Evolutionary conservation across 306 rosid genomes (phyloP), one percentile per base, ranked within the genome.

Genomic region (Psophocarpus tetragonolobus): DNA sequence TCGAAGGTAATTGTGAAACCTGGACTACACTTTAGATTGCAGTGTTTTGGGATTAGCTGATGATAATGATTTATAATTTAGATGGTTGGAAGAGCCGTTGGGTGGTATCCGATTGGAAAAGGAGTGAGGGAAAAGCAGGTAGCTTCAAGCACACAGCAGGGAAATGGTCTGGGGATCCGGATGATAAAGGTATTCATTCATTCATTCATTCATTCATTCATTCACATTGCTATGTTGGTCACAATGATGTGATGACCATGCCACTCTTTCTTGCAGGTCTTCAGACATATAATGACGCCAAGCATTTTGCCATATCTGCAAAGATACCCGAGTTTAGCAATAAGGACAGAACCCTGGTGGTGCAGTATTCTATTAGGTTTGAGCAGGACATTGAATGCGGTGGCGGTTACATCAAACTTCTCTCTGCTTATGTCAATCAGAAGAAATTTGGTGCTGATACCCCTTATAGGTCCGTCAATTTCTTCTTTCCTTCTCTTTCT

Each of bases 341-440:
- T 48, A 83, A 85, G 85, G 86, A 95, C 80, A 84, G 86, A 80
- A 95, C 98, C 5, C 81, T 92, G 74, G 97, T 95, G 72, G 69
- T 95, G 47, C 98, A 95, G 84, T 95, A 95, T 76, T 95, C 98
- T 17, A 80, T 95, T 66, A 91, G 83, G 51, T 87, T 95, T 81
- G 98, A 95, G 76, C 98, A 95, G 88, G 98, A 92, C 66, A 92
- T 95, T 77, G 98, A 95, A 84, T 92, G 98, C 12, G 98, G 97
- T 6, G 98, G 98, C 9, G 98, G 97, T 64, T 94, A 94, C 84
- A 84, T 94, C 68, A 94, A 94, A 86, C 97, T 95, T 77, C 89
- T 84, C 45, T 92, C 98, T 79, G 98, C 95, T 66, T 94, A 87
- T 89, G 98, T 95, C 76, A 95, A 92, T 87, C 98, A 95, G 76